A percentile compares a stretch with the other conserved stretches of the same genome.
Conservation (phyloP, 768 basidiomycete genomes). For the Termitomyces sp. region DNA sequence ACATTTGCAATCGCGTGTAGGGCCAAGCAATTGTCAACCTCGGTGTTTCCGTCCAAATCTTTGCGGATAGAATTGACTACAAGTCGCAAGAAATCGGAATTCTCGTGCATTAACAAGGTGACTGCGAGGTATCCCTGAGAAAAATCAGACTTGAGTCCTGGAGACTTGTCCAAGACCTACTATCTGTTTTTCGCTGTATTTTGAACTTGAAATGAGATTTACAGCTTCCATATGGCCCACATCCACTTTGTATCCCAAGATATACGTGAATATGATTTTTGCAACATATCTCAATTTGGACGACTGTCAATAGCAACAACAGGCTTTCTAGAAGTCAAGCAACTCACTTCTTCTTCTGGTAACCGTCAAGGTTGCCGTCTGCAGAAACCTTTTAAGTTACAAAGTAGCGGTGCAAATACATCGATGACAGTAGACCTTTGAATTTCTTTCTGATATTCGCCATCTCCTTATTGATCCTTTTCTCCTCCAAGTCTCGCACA, state of each 20-base stretch:
- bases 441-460: constrained; percentile 99
- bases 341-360: constrained; percentile 87
- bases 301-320: not conserved
- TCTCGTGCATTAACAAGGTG: constrained; percentile 97
- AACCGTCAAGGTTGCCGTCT: constrained; percentile 86
- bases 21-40: constrained; percentile 93
- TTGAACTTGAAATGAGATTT: constrained; percentile 90
- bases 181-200: constrained; percentile 99
- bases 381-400: constrained; percentile 5
- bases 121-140: constrained; percentile 93
- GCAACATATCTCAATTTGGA: constrained; percentile 77
- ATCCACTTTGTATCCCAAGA: constrained; percentile 98
- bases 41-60: constrained; percentile 91
- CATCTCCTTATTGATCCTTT: constrained; percentile 99
- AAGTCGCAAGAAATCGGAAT: constrained; percentile 92
- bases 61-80: constrained; percentile 99
- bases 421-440: constrained; percentile 58
- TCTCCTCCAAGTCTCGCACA: constrained; percentile 96
- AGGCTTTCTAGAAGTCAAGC: not conserved
- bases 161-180: constrained; percentile 42
- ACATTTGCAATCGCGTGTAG: constrained; percentile 98
- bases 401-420: not conserved
- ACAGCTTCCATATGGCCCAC: constrained; percentile 99
- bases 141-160: constrained; percentile 8
- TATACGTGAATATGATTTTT: constrained; percentile 99